Evolutionary conservation across 352 stramenopile genomes (phyloP).

Genomic region (Globisporangium solare): DNA sequence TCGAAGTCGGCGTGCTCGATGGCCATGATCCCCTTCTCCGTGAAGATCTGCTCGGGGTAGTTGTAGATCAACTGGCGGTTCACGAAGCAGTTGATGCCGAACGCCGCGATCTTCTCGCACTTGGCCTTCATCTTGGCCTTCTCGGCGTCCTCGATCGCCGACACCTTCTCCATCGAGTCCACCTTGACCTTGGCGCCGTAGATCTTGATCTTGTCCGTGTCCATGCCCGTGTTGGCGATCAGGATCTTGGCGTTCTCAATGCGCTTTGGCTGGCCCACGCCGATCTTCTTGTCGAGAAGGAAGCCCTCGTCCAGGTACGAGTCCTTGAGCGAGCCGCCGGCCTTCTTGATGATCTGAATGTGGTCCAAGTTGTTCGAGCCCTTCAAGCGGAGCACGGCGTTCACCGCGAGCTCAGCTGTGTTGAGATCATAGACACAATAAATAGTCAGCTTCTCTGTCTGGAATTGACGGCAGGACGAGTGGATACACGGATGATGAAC

Average conservation of each 20-base stretch:
- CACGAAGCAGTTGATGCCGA: slow-evolving; percentile 99
- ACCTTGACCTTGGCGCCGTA: slow-evolving; percentile 97
- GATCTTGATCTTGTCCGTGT: slow-evolving; percentile 99
- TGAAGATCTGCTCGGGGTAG: slow-evolving; percentile 98
- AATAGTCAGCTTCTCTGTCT: background rate
- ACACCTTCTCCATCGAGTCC: slow-evolving; percentile 98
- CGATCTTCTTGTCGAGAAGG: slow-evolving; percentile 96
- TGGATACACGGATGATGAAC: background rate
- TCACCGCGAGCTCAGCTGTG: slow-evolving; percentile 88
- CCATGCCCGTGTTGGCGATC: slow-evolving; percentile 99
- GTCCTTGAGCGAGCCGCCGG: slow-evolving; percentile 93
- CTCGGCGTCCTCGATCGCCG: slow-evolving; percentile 98
- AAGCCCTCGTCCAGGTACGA: slow-evolving; percentile 99
- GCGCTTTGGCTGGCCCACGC: slow-evolving; percentile 93
- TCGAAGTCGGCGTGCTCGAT: slow-evolving; percentile 99
- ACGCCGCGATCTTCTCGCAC: slow-evolving; percentile 96
- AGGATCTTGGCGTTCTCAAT: slow-evolving; percentile 99
- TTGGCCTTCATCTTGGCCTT: slow-evolving; percentile 99
- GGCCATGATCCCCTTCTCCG: slow-evolving; percentile 96
- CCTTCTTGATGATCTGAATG: slow-evolving; percentile 99
- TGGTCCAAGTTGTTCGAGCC: slow-evolving; percentile 96
- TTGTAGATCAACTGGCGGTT: slow-evolving; percentile 99
- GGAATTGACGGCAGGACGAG: background rate
- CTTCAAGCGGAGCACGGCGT: slow-evolving; percentile 96
- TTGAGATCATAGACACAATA: background rate